These are phyloP conservation scores for Metroxylon sagu DNA, from an alignment of 176 grass and related monocot genomes.

Conservation along the genomic window DNA sequence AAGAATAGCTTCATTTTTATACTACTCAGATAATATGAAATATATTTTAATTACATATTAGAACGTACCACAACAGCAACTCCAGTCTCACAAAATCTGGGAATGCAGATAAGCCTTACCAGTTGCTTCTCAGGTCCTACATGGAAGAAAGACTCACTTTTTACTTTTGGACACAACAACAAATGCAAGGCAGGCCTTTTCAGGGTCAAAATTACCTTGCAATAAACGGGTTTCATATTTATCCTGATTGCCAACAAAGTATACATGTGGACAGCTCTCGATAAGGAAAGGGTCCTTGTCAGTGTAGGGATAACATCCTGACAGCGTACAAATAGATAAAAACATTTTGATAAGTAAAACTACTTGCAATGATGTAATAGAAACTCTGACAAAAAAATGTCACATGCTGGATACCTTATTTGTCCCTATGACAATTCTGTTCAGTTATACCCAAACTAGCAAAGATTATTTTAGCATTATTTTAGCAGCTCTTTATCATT, in stretches of 20 bases:
- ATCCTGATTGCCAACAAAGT: constrained; percentile 94
- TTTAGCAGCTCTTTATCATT: no score
- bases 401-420: no score
- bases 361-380: no score
- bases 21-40: no score
- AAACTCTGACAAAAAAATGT: no score
- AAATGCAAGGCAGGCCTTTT: background rate
- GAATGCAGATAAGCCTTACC: constrained; percentile 80
- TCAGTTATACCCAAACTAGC: no score
- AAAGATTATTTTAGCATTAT: no score
- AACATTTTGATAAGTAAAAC: no score
- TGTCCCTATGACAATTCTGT: no score
- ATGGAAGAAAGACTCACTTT: constrained; percentile 25
- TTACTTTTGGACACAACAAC: no score
- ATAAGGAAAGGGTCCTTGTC: constrained; percentile 95
- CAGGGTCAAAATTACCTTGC: constrained; percentile 42
- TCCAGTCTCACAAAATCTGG: constrained; percentile 78
- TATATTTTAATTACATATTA: background rate
- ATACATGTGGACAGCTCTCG: constrained; percentile 88
- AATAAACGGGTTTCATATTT: constrained; percentile 63
- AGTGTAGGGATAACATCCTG: constrained; percentile 95
- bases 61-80: constrained; percentile 70
- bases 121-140: constrained; percentile 67
- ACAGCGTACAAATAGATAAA: no score
- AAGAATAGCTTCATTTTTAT: no score